Evolutionary conservation across 108 stramenopile species (phyloP).

Genomic region (Nannochloropsis granulata): DNA sequence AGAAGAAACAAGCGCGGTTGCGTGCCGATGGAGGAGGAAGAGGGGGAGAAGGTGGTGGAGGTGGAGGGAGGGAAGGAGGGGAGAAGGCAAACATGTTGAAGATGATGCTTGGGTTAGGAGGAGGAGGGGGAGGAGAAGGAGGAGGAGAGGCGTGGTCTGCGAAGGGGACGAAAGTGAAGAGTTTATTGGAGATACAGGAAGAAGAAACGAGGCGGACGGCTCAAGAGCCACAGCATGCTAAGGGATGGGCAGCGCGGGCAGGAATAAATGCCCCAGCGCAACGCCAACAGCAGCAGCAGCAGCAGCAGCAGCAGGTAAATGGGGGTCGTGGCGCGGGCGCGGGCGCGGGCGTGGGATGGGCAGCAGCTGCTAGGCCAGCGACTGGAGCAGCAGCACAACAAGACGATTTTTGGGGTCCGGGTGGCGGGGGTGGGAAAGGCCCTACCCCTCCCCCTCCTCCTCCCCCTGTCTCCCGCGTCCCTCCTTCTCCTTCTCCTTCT

Average conservation of each 20-base stretch:
- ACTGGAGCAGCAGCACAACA: background rate
- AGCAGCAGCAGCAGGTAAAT: no score
- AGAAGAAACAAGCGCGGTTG: background rate
- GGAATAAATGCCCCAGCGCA: no score
- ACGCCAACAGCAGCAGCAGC: no score
- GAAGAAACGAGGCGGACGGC: background rate
- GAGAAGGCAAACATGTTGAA: slow-evolving; percentile 54
- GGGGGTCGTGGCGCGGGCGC: no score
- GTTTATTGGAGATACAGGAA: background rate
- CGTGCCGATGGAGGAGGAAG: no score
- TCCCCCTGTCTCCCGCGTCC: background rate
- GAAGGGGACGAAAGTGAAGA: background rate
- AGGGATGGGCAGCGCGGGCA: background rate
- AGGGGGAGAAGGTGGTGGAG: background rate
- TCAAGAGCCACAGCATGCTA: background rate
- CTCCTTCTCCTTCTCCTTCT: background rate
- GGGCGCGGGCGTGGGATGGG: no score
- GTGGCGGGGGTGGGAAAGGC: background rate
- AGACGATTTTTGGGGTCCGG: background rate
- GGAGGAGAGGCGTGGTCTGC: background rate
- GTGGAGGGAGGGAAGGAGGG: slow-evolving; percentile 14
- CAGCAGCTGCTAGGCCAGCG: no score
- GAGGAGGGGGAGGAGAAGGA: slow-evolving; percentile 20
- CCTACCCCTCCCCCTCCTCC: background rate
- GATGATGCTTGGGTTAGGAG: slow-evolving; percentile 64